A percentile compares a stretch with the other conserved stretches of the same genome.
Evolutionary conservation across 257 asterid genomes (phyloP).

Genomic region (Solanum lycopersicoides): DNA sequence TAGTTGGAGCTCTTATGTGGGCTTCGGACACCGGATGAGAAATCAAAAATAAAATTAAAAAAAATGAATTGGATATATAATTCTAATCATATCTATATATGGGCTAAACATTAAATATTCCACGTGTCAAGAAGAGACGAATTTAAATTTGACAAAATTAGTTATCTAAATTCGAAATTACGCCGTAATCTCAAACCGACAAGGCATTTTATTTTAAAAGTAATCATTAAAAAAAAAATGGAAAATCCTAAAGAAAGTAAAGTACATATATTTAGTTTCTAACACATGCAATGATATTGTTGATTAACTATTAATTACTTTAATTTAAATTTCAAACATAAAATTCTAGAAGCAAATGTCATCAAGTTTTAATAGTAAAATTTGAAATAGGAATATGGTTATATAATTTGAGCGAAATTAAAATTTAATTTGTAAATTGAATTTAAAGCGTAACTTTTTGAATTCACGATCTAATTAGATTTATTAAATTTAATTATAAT

Average conservation of each 20-base stretch:
- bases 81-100: too few species aligned
- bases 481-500: too few species aligned
- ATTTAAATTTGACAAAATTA: not conserved
- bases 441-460: too few species aligned
- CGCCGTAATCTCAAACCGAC: not conserved
- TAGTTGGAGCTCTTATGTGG: too few species aligned
- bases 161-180: not conserved
- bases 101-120: too few species aligned
- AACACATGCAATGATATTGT: not conserved
- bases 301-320: too few species aligned
- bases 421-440: not conserved
- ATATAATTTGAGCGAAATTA: not conserved
- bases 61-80: too few species aligned
- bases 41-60: too few species aligned
- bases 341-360: not conserved
- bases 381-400: not conserved
- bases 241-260: not conserved
- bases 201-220: not conserved
- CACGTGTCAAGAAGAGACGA: too few species aligned
- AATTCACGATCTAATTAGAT: too few species aligned
- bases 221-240: not conserved
- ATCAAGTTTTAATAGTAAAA: not conserved
- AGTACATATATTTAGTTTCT: not conserved
- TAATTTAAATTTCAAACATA: not conserved
- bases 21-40: too few species aligned